Evolutionary conservation across 106 monocot genomes (phyloP).

Genomic region (Xerophyta viscosa): DNA sequence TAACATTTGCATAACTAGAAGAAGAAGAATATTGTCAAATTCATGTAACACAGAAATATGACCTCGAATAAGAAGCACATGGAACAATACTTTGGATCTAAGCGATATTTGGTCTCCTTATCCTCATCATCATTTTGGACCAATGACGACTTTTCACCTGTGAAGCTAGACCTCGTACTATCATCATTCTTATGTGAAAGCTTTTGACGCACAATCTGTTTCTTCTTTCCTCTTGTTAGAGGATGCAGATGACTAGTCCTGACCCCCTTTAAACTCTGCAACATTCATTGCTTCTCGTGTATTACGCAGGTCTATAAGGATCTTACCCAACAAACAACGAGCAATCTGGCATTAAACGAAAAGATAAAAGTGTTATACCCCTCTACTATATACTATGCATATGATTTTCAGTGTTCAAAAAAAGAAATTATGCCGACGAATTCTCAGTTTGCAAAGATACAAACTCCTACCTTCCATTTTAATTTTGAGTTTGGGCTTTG

Average conservation of each 20-base stretch:
- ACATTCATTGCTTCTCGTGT: conserved; percentile 90
- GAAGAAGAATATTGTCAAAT: too few relatives aligned
- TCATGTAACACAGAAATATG: too few relatives aligned
- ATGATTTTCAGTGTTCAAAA: too few relatives aligned
- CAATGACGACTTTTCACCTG: too few relatives aligned
- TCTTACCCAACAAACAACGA: conserved; percentile 84
- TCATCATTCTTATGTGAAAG: conserved; percentile 50
- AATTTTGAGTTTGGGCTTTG: conserved; percentile 91
- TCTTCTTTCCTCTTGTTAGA: conserved; percentile 43
- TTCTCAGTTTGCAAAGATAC: too few relatives aligned
- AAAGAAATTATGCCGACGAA: too few relatives aligned
- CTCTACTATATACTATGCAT: too few relatives aligned
- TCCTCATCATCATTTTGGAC: too few relatives aligned
- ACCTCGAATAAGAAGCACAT: too few relatives aligned
- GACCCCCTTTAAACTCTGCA: conserved; percentile 56
- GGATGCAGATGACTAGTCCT: conserved; percentile 18
- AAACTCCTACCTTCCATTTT: conserved; percentile 99
- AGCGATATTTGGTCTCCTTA: too few relatives aligned
- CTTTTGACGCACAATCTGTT: conserved; percentile 23
- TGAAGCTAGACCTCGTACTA: conserved; percentile 43
- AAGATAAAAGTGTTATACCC: too few relatives aligned
- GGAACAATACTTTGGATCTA: too few relatives aligned
- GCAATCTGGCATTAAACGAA: conserved; percentile 42
- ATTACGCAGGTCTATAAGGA: conserved; percentile 82
- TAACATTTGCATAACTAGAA: conserved; percentile 99